Evolutionary conservation across 805 yeast genomes (phyloP), one percentile per base, ranked within the genome.

Genomic region (Zygosaccharomyces pseudorouxii): DNA sequence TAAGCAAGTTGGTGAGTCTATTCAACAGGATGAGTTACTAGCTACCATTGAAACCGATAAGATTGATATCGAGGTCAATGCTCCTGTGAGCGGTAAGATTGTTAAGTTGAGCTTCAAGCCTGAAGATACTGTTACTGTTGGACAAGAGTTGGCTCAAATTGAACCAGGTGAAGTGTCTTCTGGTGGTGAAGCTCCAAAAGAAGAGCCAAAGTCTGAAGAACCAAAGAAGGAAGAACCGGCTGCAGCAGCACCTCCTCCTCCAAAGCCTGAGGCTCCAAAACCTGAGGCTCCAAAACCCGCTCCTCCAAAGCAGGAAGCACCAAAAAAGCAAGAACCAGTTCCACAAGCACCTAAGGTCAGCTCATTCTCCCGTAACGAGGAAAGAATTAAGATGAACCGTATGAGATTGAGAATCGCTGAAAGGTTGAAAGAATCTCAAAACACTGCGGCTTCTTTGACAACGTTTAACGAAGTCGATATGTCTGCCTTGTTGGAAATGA

Each of bases 321-420:
- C 73, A 46, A 63, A 68, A 58, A 60, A 67, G 53, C 65, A 59
- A 29, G 50, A 48, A 10, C 41, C 55, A 38, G 53, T 48, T 23
- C 58, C 55, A 37, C 36, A 62, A 16, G 46, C 72, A 30, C 58
- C 70, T 46, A 64, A 77, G 28, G 62, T 71, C 38, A 73, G 76
- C 36, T 60, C 78, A 30, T 88, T 87, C 65, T 78, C 93, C 50
- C 86, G 99, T 76, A 71, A 74, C 53, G 98, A 93, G 75, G 86
- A 83, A 67, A 81, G 89, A 69, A 95, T 93, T 56, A 92, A 92
- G 79, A 92, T 92, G 98, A 93, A 90, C 83, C 87, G 99, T 78
- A 93, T 92, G 98, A 86, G 99, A 76, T 73, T 88, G 74, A 88
- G 99, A 79, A 93, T 93, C 59, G 96, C 99, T 52, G 98, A 92